Percentiles rank a stretch among this genome's conserved stretches.
Evolutionary conservation across 306 rosid genomes (phyloP).

Genomic region (Cucurbita maxima): DNA sequence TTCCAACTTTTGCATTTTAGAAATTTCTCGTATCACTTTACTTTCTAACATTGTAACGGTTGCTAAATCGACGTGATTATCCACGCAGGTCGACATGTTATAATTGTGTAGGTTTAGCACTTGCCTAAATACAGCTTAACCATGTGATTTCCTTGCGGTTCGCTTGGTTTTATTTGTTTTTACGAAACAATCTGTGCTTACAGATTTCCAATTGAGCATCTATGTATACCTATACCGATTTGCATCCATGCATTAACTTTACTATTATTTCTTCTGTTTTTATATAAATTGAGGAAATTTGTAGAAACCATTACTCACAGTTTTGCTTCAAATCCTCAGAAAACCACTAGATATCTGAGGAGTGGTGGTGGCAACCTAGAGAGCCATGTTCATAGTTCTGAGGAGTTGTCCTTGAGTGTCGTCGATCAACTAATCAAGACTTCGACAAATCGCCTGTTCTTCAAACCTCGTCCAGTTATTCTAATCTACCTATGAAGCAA

Average conservation of each 20-base stretch:
- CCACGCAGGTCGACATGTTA: constrained; percentile 1
- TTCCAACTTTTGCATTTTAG: constrained; percentile 6
- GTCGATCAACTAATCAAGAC: not conserved
- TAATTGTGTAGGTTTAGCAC: constrained; percentile 6
- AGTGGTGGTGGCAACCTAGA: not conserved
- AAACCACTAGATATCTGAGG: not conserved
- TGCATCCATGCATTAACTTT: not conserved
- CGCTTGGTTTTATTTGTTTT: constrained; percentile 1
- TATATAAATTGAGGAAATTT: not conserved
- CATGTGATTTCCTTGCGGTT: not conserved
- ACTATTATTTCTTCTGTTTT: not conserved
- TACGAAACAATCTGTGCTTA: not conserved
- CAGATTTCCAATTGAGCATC: constrained; percentile 5
- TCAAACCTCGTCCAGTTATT: not conserved
- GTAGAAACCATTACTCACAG: not conserved
- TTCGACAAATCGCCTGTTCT: not conserved
- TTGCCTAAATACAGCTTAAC: constrained; percentile 1
- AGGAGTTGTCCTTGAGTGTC: not conserved
- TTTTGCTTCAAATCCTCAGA: constrained; percentile 5
- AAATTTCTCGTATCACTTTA: not conserved
- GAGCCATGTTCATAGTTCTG: not conserved
- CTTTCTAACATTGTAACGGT: not conserved
- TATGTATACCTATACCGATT: not conserved
- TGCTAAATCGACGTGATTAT: not conserved
- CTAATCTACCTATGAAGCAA: not conserved